A percentile compares a stretch with the other conserved stretches of the same genome.
Evolutionary conservation across 805 yeast species (phyloP).

Genomic region (Barnettozyma sucrosica): DNA sequence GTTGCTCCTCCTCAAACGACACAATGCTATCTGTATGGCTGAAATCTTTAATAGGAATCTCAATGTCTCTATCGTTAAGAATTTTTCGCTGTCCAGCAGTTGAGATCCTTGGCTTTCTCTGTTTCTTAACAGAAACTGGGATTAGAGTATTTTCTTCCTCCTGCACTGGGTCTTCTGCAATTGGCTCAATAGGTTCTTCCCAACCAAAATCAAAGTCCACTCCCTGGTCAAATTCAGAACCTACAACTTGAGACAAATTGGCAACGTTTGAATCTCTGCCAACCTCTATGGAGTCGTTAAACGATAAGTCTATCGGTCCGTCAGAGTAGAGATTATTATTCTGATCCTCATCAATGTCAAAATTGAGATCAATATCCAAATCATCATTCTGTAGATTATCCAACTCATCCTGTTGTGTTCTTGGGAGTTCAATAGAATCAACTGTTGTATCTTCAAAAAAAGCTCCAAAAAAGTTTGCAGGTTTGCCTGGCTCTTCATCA

Average conservation of each 20-base stretch:
- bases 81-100: constrained; percentile 19
- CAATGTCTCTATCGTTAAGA: constrained; percentile 22
- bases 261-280: constrained; percentile 38
- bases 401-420: constrained; percentile 35
- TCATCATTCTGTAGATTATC: constrained; percentile 34
- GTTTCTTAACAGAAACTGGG: constrained; percentile 8
- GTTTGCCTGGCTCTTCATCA: constrained; percentile 22
- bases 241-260: constrained; percentile 15
- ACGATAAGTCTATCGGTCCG: constrained; percentile 26
- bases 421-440: constrained; percentile 62
- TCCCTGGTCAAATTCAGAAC: constrained; percentile 5
- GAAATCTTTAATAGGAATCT: constrained; percentile 20
- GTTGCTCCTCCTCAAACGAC: not conserved
- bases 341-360: constrained; percentile 33
- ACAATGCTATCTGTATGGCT: constrained; percentile 14
- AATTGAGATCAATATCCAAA: constrained; percentile 48
- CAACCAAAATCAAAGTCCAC: constrained; percentile 7
- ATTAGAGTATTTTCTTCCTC: constrained; percentile 5
- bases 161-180: constrained; percentile 21
- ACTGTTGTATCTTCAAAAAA: constrained; percentile 28
- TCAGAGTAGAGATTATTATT: constrained; percentile 19
- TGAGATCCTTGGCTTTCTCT: constrained; percentile 10
- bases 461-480: constrained; percentile 14
- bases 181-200: constrained; percentile 13
- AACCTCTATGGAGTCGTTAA: constrained; percentile 43